A percentile compares a stretch with the other conserved stretches of the same genome.
Evolutionary conservation across 768 basidiomycete genomes (phyloP).

Genomic region (Termitomyces sp.): DNA sequence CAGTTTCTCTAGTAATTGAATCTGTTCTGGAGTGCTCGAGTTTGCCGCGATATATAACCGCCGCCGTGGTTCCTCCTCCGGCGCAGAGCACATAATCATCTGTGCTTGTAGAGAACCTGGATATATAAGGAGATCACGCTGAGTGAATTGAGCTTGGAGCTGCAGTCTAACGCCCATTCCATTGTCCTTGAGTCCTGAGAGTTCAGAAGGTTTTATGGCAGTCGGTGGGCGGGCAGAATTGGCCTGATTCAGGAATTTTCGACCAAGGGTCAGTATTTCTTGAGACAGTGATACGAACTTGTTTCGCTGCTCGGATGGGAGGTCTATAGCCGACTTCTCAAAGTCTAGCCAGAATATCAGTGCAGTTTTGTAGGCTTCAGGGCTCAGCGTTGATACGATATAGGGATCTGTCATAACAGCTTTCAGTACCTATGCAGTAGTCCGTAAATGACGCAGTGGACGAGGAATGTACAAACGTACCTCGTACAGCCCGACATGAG

Average conservation of each 20-base stretch:
- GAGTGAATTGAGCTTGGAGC: constrained; percentile 72
- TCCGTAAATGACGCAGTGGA: constrained; percentile 14
- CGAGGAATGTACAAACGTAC: constrained; percentile 39
- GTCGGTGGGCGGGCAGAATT: constrained; percentile 60
- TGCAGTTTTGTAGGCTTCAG: constrained; percentile 82
- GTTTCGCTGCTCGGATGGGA: constrained; percentile 70
- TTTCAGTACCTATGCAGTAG: constrained; percentile 54
- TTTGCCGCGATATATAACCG: constrained; percentile 82
- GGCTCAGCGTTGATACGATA: constrained; percentile 59
- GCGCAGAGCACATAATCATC: constrained; percentile 88
- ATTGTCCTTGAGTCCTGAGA: constrained; percentile 69
- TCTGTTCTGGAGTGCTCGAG: constrained; percentile 66
- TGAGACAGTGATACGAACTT: constrained; percentile 89
- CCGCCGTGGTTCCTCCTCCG: constrained; percentile 75
- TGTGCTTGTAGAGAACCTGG: constrained; percentile 88
- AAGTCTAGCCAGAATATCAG: constrained; percentile 96
- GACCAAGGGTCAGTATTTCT: constrained; percentile 81
- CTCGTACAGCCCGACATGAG: constrained; percentile 84
- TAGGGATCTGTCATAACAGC: constrained; percentile 62
- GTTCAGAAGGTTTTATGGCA: constrained; percentile 60
- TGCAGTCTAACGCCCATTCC: constrained; percentile 72
- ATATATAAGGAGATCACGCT: constrained; percentile 72
- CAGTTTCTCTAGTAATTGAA: constrained; percentile 72
- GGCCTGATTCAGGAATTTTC: constrained; percentile 75
- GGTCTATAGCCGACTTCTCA: constrained; percentile 92